Evolutionary conservation across 2,329 filamentous ascomycete species (phyloP).

Genomic region (Apiospora pterosperma): DNA sequence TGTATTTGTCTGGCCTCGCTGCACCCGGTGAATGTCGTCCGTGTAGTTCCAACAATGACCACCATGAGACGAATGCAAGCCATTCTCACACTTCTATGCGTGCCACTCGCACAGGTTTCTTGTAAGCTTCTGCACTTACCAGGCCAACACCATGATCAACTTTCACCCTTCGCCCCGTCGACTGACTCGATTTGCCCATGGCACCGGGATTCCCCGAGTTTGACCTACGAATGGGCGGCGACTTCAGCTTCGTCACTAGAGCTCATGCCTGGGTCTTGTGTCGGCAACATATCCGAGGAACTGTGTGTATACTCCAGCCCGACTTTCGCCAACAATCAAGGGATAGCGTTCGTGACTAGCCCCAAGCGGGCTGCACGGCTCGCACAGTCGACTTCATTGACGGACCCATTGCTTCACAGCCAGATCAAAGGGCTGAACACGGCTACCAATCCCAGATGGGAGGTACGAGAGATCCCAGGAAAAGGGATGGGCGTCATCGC

Average conservation of each 20-base stretch:
- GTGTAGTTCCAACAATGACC: background rate
- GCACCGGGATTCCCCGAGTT: background rate
- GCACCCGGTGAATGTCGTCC: background rate
- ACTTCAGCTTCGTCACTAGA: background rate
- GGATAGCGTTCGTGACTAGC: constrained; percentile 37
- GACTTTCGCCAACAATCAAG: constrained; percentile 32
- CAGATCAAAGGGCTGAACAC: constrained; percentile 24
- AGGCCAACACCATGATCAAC: background rate
- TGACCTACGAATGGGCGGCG: background rate
- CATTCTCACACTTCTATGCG: background rate
- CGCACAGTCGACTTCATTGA: constrained; percentile 25
- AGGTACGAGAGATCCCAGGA: constrained; percentile 31
- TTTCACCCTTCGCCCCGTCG: background rate
- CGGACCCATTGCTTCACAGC: constrained; percentile 12
- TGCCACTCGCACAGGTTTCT: background rate
- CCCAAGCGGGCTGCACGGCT: constrained; percentile 26
- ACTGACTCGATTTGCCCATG: background rate
- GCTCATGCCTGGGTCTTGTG: background rate
- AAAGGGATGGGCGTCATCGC: constrained; percentile 37
- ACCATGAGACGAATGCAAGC: background rate
- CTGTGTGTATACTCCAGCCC: constrained; percentile 34
- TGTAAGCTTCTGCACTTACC: background rate
- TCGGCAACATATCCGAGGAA: constrained; percentile 6
- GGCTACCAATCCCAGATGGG: constrained; percentile 22
- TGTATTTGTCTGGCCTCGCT: background rate